phyloP scores from a whole-genome alignment of 176 grass and related monocot genomes.

The Carex littledalei region DNA sequence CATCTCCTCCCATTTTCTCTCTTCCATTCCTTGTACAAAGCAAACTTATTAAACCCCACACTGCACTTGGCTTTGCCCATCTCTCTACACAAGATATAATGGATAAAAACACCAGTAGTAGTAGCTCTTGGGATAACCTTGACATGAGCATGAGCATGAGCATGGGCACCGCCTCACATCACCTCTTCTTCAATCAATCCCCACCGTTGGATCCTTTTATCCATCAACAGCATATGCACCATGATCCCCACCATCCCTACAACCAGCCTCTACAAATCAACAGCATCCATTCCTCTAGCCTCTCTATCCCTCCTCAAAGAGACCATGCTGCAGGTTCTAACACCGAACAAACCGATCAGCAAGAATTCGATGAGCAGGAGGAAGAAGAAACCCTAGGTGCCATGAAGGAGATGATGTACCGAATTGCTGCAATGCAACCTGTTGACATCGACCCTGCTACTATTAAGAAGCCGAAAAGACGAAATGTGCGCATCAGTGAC shows the following conservation, averaged over 20 bases:
- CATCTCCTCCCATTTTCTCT: constrained; percentile 23
- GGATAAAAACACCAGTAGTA: constrained; percentile 65
- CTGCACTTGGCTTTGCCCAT: constrained; percentile 16
- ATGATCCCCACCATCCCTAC: constrained; percentile 35
- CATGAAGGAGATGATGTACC: constrained; percentile 99
- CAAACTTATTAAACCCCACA: background rate
- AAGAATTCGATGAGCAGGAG: constrained; percentile 30
- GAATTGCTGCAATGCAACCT: constrained; percentile 87
- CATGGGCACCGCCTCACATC: constrained; percentile 43
- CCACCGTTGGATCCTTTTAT: constrained; percentile 28
- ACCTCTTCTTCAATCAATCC: constrained; percentile 59
- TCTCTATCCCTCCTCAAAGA: constrained; percentile 5
- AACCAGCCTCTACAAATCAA: constrained; percentile 36
- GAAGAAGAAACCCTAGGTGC: constrained; percentile 67
- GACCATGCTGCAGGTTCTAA: background rate
- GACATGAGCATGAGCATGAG: constrained; percentile 65
- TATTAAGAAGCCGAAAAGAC: constrained; percentile 66
- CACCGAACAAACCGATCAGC: constrained; percentile 16
- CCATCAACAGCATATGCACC: constrained; percentile 30
- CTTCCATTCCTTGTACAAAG: constrained; percentile 26
- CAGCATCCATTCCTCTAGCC: constrained; percentile 28
- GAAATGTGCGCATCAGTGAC: constrained; percentile 89
- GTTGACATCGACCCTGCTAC: constrained; percentile 89
- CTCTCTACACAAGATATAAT: constrained; percentile 31
- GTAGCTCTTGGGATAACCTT: constrained; percentile 75